A percentile compares a stretch with the other conserved stretches of the same genome.
Evolutionary conservation across 75 land plant genomes (phyloP).

Genomic region (Sequoiadendron giganteum): DNA sequence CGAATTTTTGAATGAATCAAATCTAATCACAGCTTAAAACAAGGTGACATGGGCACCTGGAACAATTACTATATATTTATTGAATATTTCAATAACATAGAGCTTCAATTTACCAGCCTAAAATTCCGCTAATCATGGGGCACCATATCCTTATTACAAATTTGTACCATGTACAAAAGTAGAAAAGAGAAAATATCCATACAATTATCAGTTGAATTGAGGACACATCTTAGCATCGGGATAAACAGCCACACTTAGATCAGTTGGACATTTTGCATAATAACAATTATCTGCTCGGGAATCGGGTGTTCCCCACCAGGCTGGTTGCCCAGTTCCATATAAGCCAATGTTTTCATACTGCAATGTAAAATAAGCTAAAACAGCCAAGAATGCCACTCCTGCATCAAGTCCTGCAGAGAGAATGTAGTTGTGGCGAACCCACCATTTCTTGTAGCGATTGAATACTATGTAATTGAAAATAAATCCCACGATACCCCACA

Average conservation of each 20-base stretch:
- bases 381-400: slow-evolving; percentile 71
- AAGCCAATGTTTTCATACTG: slow-evolving; percentile 1
- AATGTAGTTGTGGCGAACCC: slow-evolving; percentile 67
- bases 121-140: too few relatives aligned
- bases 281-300: slow-evolving; percentile 11
- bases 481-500: slow-evolving; percentile 51
- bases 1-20: too few relatives aligned
- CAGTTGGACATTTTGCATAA: slow-evolving; percentile 29
- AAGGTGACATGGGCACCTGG: too few relatives aligned
- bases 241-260: slow-evolving; percentile 6
- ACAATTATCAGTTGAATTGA: too few relatives aligned
- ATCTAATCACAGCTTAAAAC: too few relatives aligned
- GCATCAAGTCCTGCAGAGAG: slow-evolving; percentile 71
- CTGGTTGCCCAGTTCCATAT: neutral
- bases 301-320: slow-evolving; percentile 30
- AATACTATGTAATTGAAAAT: slow-evolving; percentile 53
- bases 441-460: slow-evolving; percentile 48
- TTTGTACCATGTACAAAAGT: too few relatives aligned
- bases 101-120: too few relatives aligned
- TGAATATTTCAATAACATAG: too few relatives aligned
- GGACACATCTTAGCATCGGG: neutral
- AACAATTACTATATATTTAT: too few relatives aligned
- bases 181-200: too few relatives aligned
- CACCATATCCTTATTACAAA: too few relatives aligned
- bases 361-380: slow-evolving; percentile 34